Base-by-base conservation (phyloP, 441 rosid genomes). In the Erysimum pusillum region DNA sequence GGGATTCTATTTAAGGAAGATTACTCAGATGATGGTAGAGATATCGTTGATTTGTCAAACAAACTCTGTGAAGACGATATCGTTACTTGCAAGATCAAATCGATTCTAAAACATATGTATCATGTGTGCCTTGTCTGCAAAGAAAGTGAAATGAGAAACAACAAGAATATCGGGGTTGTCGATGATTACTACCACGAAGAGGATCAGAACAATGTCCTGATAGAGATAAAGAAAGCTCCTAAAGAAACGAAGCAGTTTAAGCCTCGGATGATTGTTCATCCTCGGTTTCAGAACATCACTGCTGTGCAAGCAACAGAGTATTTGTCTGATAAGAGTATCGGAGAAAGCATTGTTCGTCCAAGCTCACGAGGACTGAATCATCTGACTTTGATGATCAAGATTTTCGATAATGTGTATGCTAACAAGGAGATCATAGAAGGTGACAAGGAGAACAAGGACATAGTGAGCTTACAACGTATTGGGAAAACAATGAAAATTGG, bases 341-440 rank as follows among this genome's bases (percentile, higher is more conserved):
- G 53, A 48, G 53, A 48, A 9, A 17, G 53, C 25, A 48, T 48
- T 48, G 25, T 48, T 48, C 53, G 53, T 48, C 53, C 53, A 48
- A 48, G 53, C 53, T 48, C 53, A 8, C 11, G 53, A 48, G 53
- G 53, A 48, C 6, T 48, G 12, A 48, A 17, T 17, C 25, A 17
- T 48, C 53, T 48, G 25, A 48, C 25, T 48, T 17, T 48, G 12
- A 17, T 48, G 53, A 48, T 48, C 53, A 48, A 48, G 53, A 48
- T 90, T 60, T 87, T 85, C 70, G 88, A 89, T 54, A 92, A 88
- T 22, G 88, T 93, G 68, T 93, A 84, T 84, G 93, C 97, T 22
- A 93, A 91, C 82, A 93, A 93, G 63, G 98, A 93, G 45, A 88
- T 93, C 31, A 77, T 85, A 54, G 97, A 93, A 85, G 96, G 94